These are phyloP conservation scores for Closterium sp. DNA, from an alignment of 139 green algal genomes.

Conservation along the genomic window DNA sequence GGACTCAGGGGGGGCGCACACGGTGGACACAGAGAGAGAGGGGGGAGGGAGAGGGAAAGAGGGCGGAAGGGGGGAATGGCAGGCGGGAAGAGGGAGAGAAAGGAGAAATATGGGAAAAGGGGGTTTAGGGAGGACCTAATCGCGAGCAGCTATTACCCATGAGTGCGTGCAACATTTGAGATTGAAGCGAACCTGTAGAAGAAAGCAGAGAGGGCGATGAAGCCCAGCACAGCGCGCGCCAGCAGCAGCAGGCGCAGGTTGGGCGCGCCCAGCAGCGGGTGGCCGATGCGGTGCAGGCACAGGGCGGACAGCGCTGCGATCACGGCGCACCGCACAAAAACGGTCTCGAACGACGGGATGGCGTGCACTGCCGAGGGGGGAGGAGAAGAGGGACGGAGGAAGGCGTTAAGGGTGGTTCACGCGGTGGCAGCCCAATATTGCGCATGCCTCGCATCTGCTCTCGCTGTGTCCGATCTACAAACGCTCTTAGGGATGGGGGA, in stretches of 20 bases:
- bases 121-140: background rate
- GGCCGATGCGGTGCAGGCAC: background rate
- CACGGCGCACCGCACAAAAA: constrained; percentile 23
- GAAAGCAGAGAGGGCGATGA: constrained; percentile 40
- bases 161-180: background rate
- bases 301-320: constrained; percentile 15
- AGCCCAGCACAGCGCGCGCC: constrained; percentile 25
- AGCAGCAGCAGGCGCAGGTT: constrained; percentile 21
- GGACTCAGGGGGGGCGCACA: background rate
- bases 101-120: background rate
- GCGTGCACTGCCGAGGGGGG: constrained; percentile 1
- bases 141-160: background rate
- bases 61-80: background rate
- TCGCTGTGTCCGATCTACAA: background rate
- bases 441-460: background rate
- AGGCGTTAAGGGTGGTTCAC: background rate
- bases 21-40: background rate
- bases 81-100: background rate
- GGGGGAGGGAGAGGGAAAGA: background rate
- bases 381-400: background rate
- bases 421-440: background rate
- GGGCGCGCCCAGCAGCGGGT: constrained; percentile 30
- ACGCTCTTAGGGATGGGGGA: background rate
- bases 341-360: constrained; percentile 25
- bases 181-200: constrained; percentile 34